Evolutionary conservation across 495 filamentous ascomycete genomes (phyloP), one percentile per base, ranked within the genome.

Genomic region (Clohesyomyces aquaticus): DNA sequence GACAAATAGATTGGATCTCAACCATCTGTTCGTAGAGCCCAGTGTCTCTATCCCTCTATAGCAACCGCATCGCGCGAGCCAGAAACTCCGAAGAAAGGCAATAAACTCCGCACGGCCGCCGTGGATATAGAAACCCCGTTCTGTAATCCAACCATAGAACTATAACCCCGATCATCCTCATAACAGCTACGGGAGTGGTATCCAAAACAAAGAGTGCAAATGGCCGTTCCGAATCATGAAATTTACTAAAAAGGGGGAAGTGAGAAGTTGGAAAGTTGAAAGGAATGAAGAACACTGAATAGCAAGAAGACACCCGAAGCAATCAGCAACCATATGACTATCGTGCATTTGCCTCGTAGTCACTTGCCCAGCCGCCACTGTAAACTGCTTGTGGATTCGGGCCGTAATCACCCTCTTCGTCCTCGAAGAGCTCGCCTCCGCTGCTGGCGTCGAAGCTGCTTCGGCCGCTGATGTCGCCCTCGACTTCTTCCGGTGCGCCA

Each of bases 401-500:
- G 60, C n/a, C n/a, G n/a, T 83, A 85, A 8, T 81, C 83, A 3
- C 75, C 76, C 35, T 87, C 86, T 11, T 87, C 84, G 2, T 77
- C 80, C 32, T 85, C 84, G 54, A 64, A 71, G 27, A 85, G 68
- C 55, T 79, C 80, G 18, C 77, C 78, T 51, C 86, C 87, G 58
- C 90, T 91, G 57, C 90, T 92, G 0, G 90, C 91, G 71, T 98
- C 94, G 68, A 94, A 97, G 69, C 90, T 94, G 68, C 88, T 92
- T 41, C 90, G 82, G 0, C 91, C 89, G 55, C 87, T 90, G 19
- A 91, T 81, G 46, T 93, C 91, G 50, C 81, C 81, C 3, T 91
- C 85, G 77, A 50, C 74, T 72, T 45, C 72, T 63, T 62, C 75
- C 66, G 63, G 62, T 48, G 59, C 84, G 82, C n/a, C 77, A 69